These are phyloP conservation scores for Bremia lactucae DNA, from an alignment of 352 stramenopile genomes.

Conservation along the genomic window DNA sequence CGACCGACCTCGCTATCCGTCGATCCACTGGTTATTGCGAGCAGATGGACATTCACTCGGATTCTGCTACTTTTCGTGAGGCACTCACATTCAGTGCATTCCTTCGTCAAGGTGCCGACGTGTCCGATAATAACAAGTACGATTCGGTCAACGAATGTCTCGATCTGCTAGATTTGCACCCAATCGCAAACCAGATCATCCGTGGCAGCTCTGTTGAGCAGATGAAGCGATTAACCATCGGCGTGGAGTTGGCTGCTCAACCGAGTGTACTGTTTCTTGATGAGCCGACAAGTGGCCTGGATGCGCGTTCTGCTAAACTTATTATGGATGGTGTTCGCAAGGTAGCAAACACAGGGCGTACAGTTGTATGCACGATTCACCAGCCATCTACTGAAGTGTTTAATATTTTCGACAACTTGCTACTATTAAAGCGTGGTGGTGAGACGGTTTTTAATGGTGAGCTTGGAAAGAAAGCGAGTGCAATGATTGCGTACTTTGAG, in stretches of 20 bases:
- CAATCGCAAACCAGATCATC: background rate
- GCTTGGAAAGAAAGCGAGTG: background rate
- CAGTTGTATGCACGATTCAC: background rate
- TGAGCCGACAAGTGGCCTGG: background rate
- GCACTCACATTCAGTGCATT: constrained; percentile 20
- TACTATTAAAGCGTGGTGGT: background rate
- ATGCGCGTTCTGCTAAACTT: background rate
- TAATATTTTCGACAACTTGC: background rate
- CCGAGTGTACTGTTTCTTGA: background rate
- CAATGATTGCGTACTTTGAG: background rate
- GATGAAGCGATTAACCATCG: background rate
- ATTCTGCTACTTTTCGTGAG: constrained; percentile 82
- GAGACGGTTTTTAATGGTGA: background rate
- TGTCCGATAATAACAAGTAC: constrained; percentile 21
- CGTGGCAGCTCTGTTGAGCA: background rate
- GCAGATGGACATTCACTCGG: constrained; percentile 82
- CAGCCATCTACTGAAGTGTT: background rate
- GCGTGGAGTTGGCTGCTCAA: background rate
- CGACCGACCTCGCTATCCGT: constrained; percentile 32
- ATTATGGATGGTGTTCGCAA: background rate
- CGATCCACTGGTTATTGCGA: constrained; percentile 46
- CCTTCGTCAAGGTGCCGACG: constrained; percentile 16
- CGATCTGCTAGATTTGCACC: background rate
- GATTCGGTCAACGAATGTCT: constrained; percentile 1
- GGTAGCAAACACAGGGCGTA: background rate